These are phyloP conservation scores for Camelina laxa DNA, from an alignment of 345 rosid genomes.

Conservation along the genomic window DNA sequence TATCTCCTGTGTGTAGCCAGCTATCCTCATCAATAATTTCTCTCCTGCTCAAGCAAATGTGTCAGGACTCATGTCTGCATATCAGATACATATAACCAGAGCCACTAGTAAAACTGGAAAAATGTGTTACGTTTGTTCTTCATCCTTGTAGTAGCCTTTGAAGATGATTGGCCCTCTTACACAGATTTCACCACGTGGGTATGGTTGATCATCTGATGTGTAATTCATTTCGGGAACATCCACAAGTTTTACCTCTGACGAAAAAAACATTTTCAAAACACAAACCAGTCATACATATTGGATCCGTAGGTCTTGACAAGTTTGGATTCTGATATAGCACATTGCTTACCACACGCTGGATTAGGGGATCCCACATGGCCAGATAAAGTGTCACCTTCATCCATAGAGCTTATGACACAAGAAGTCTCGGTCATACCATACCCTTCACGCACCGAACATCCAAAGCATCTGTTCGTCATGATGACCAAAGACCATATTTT, in stretches of 20 bases:
- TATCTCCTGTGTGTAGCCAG: conserved; percentile 95
- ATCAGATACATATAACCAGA: conserved; percentile 4
- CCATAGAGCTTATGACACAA: conserved; percentile 64
- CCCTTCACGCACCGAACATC: conserved; percentile 79
- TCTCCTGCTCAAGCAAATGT: conserved; percentile 60
- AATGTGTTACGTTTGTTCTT: conserved; percentile 67
- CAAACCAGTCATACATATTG: conserved; percentile 15
- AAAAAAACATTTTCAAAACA: conserved; percentile 30
- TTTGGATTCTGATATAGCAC: conserved; percentile 7
- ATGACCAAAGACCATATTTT: conserved; percentile 1
- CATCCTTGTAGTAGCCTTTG: conserved; percentile 86
- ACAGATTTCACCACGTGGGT: conserved; percentile 95
- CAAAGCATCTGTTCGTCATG: conserved; percentile 74
- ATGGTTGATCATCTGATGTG: conserved; percentile 82
- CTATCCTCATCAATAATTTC: conserved; percentile 80
- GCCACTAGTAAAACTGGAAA: not conserved
- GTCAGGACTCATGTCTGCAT: conserved; percentile 23
- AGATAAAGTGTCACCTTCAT: conserved; percentile 66
- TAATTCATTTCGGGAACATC: conserved; percentile 98
- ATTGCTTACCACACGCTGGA: conserved; percentile 71
- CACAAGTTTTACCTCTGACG: conserved; percentile 77
- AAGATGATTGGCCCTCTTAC: conserved; percentile 87
- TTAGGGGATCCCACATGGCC: conserved; percentile 94
- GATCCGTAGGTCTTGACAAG: not conserved
- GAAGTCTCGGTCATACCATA: conserved; percentile 98